These are phyloP conservation scores for Pogostemon cablin DNA, from an alignment of 257 asterid genomes.

Conservation along the genomic window DNA sequence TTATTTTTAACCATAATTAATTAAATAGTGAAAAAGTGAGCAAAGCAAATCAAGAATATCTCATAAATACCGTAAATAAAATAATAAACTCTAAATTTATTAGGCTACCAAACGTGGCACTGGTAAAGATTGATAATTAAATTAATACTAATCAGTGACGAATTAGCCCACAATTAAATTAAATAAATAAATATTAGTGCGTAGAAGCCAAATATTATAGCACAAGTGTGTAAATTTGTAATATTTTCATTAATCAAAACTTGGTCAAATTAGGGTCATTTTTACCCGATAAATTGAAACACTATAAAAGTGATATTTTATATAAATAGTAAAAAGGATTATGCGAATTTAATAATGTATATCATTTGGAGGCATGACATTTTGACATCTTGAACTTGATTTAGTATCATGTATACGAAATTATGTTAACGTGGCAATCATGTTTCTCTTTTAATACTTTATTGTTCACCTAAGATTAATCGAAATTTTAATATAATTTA, in stretches of 20 bases:
- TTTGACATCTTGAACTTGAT: slow-evolving; percentile 26
- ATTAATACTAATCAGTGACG: slow-evolving; percentile 14
- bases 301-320: neutral
- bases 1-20: slow-evolving; percentile 13
- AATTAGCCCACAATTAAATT: slow-evolving; percentile 15
- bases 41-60: slow-evolving; percentile 42
- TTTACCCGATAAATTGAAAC: slow-evolving; percentile 31
- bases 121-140: neutral
- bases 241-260: neutral
- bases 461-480: slow-evolving; percentile 27
- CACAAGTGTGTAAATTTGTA: slow-evolving; percentile 29
- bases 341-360: neutral
- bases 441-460: neutral
- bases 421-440: slow-evolving; percentile 25
- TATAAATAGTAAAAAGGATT: neutral
- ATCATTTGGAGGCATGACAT: slow-evolving; percentile 19
- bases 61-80: slow-evolving; percentile 16
- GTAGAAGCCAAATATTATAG: slow-evolving; percentile 27
- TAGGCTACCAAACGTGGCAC: slow-evolving; percentile 35
- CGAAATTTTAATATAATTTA: neutral
- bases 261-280: neutral
- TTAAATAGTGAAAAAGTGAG: slow-evolving; percentile 33
- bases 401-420: neutral
- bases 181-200: slow-evolving; percentile 12
- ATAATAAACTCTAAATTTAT: slow-evolving; percentile 21